Evolutionary conservation across 352 stramenopile genomes (phyloP).

Genomic region (Thraustotheca clavata): DNA sequence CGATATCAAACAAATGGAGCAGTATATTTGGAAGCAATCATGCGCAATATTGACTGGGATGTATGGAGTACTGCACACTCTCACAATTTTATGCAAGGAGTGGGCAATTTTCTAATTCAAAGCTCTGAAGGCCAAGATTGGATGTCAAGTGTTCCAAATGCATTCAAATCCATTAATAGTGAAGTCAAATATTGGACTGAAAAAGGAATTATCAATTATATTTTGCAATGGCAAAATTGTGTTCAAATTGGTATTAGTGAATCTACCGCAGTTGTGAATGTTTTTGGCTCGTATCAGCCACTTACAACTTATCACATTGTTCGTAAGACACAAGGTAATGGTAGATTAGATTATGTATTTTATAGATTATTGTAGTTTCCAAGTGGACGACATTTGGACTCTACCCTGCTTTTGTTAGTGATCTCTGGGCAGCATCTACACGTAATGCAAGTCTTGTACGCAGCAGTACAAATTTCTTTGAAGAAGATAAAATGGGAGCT

Average conservation of each 20-base stretch:
- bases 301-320: not conserved
- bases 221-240: not conserved
- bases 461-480: not conserved
- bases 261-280: not conserved
- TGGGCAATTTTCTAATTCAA: not conserved
- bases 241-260: not conserved
- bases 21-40: not conserved
- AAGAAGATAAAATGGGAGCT: not conserved
- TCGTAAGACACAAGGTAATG: not conserved
- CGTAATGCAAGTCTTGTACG: not conserved
- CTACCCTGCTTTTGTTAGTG: not conserved
- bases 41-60: slow-evolving; percentile 5
- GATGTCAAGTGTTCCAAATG: not conserved
- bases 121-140: not conserved
- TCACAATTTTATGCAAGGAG: no score
- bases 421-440: not conserved
- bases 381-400: not conserved
- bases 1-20: not conserved
- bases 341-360: not conserved
- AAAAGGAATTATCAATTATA: not conserved
- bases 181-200: not conserved
- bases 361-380: not conserved
- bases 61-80: not conserved
- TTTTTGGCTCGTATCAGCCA: not conserved
- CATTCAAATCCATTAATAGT: not conserved